Evolutionary conservation across 352 stramenopile genomes (phyloP), one percentile per base, ranked within the genome.

Genomic region (Phytophthora quininea): DNA sequence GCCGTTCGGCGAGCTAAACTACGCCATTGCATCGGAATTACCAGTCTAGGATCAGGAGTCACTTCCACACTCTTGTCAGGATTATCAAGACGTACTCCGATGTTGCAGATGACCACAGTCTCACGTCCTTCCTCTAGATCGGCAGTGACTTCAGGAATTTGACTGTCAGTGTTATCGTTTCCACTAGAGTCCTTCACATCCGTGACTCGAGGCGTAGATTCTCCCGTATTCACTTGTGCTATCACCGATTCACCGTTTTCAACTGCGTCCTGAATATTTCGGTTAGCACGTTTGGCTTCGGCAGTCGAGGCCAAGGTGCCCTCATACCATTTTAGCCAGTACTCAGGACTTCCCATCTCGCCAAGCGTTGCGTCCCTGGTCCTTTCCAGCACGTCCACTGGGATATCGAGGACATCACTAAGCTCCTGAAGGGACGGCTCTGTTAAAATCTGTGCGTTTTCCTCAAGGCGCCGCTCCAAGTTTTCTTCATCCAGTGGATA

Each of bases 401-500:
- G 33, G 2, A 67, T 56, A 1, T 9, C 51, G 1, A 67, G 7
- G 2, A 45, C 30, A 43, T 9, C 6, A 14, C n/a, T 24, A 8
- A 60, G 27, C 0, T 31, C 9, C 12, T 29, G 5, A 10, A 43
- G 10, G 0, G 49, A 35, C 33, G 31, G 50, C 3, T 38, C 24
- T 4, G 29, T 40, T 4, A 24, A 31, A 1, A 4, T 7, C 4
- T 45, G 40, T 4, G 43, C 51, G 42, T 67, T 60, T 14, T 10
- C 4, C 29, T 40, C 40, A 29, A 58, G 29, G 2, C 35, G n/a
- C 2, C 9, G 9, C n/a, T 38, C 15, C 8, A 56, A 29, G 27
- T 67, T 32, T 1, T 43, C 51, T 14, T 61, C 59, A 15, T 61
- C 51, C 4, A 67, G 7, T 43, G 51, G 51, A 7, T 11, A 42